Base-by-base conservation (phyloP, 768 basidiomycete species). In the Boletus rex-veris region DNA sequence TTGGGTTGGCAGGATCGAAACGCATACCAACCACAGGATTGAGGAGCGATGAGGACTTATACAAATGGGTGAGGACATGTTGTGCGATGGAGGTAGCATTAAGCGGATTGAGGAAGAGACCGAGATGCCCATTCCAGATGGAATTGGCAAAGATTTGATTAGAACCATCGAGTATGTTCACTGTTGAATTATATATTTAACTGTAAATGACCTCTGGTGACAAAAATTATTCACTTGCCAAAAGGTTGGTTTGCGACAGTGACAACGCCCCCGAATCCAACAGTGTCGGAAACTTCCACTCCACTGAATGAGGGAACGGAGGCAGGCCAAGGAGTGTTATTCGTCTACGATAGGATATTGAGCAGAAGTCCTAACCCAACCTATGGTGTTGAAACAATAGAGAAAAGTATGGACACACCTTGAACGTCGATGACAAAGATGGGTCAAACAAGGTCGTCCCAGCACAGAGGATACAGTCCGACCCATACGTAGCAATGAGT, bases 1-100 rank as follows among this genome's bases (percentile, higher is more conserved):
- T 69, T 14, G 67, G 67, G n/a, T 64, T 66, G 11, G 15, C 38
- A 31, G 67, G 58, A 46, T 69, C 64, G 26, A 69, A 68, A 9
- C 66, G 58, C 62, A 69, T 60, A 15, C 67, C 69, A 9, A 69
- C 24, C 11, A 69, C 69, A 19, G 67, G 67, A 31, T 70, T 69
- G 42, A 69, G 68, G 14, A 68, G 58, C 31, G 62, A 59, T 10
- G 58, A 57, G 2, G 62, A 66, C 7, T 60, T 19, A 8, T 68
- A 18, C 14, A 68, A 18, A 8, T 43, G 60, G 1, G 58, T 64
- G 14, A 68, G n/a, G 21, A 62, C 4, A 44, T 68, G 60, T 19
- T 24, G 41, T 12, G 50, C 36, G 7, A 52, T 19, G 12, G 48
- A 10, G 0, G 60, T 60, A 18, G 54, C 18, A 30, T 63, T 66